Evolutionary conservation across 2,329 filamentous ascomycete genomes (phyloP).

Genomic region (Neospermospora avenae): DNA sequence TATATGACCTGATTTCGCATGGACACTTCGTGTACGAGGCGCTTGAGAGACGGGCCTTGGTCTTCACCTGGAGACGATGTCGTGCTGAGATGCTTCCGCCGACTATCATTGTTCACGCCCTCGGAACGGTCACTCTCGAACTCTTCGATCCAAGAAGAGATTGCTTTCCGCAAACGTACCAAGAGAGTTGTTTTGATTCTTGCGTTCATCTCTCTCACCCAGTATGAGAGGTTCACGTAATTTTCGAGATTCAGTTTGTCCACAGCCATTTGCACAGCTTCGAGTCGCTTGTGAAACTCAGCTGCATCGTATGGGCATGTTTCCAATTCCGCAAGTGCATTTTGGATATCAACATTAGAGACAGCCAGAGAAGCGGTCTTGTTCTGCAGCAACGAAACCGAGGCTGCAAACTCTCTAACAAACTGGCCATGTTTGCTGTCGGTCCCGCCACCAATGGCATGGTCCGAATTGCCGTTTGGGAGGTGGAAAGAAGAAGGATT

Average conservation of each 20-base stretch:
- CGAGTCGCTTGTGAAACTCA: constrained; percentile 77
- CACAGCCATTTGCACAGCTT: constrained; percentile 84
- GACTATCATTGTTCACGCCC: constrained; percentile 45
- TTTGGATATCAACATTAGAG: constrained; percentile 78
- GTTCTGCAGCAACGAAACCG: constrained; percentile 81
- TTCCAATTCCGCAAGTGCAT: constrained; percentile 77
- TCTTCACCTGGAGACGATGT: constrained; percentile 42
- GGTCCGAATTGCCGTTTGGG: constrained; percentile 57
- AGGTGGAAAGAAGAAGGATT: constrained; percentile 46
- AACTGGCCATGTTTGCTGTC: constrained; percentile 97
- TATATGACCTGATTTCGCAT: constrained; percentile 99
- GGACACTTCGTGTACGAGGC: constrained; percentile 83
- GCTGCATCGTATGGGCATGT: constrained; percentile 77
- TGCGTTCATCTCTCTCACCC: constrained; percentile 84
- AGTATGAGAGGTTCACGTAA: constrained; percentile 87
- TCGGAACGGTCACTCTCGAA: constrained; percentile 62
- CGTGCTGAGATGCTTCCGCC: constrained; percentile 48
- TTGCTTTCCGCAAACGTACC: constrained; percentile 77
- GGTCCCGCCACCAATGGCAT: constrained; percentile 53
- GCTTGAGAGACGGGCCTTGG: constrained; percentile 63
- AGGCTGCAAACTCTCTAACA: constrained; percentile 85
- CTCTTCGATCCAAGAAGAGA: constrained; percentile 80
- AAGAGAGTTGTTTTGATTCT: constrained; percentile 80
- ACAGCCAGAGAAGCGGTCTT: constrained; percentile 78
- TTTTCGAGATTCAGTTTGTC: constrained; percentile 96